Evolutionary conservation across 495 filamentous ascomycete species (phyloP), one percentile per base, ranked within the genome.

Genomic region (Margaritispora aquatica): DNA sequence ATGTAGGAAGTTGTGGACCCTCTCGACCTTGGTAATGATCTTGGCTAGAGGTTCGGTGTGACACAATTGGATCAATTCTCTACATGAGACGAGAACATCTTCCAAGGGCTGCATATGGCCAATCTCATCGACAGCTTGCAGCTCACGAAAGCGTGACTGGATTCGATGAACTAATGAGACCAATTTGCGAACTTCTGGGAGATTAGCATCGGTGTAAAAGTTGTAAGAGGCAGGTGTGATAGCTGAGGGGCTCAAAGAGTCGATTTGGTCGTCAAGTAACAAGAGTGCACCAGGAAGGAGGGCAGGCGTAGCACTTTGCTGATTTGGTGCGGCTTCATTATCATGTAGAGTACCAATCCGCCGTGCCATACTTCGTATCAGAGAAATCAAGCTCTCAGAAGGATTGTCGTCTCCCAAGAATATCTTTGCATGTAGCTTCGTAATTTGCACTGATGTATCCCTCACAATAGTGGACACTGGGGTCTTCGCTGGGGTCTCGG

Each of bases 11-110:
- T 74, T 78, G 69, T 97, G 87, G 7, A 99, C 75, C 52, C 89
- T 88, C 68, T 99, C 95, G 8, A 91, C 78, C 62, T 87, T 88
- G 0, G 85, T 86, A 63, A 97, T 80, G 60, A 91, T 83, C 65
- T 85, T 91, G 4, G 90, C 90, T 8, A 99, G 76, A 0, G 95
- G 92, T 54, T 96, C 90, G n/a, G 83, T 79, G 66, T 96, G 85
- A 29, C 81, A 76, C 69, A 96, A 82, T 44, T 82, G 77, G 10
- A 95, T 73, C 1, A 95, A 71, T 61, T 90, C 84, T 38, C 88
- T 80, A 62, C 89, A 95, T 34, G 80, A 84, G 21, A 70, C 69
- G 7, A 96, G 75, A 13, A 95, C 88, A 67, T 97, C 92, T 24
- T 79, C 75, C 13, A 96, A 76, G 1, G 78, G 75, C 57, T 82